Evolutionary conservation across 1,284 basidiomycete genomes (phyloP).

Genomic region (Pterula multifida): DNA sequence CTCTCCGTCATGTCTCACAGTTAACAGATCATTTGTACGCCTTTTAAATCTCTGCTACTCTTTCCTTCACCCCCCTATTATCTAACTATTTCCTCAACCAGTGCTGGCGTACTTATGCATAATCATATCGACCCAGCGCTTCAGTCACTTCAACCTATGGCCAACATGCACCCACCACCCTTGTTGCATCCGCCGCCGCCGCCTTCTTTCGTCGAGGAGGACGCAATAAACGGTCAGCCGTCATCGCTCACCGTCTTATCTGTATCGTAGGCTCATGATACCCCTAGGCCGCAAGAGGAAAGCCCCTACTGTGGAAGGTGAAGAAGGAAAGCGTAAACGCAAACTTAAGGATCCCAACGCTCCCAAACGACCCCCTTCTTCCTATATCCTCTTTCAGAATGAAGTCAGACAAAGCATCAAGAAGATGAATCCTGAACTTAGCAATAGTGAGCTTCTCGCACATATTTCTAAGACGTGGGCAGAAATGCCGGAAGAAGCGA

Average conservation of each 20-base stretch:
- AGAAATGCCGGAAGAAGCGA: conserved; percentile 52
- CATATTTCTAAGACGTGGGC: conserved; percentile 72
- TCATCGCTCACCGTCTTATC: neutral
- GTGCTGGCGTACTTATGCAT: neutral
- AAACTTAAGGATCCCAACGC: conserved; percentile 83
- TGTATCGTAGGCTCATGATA: too few relatives aligned
- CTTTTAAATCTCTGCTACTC: too few relatives aligned
- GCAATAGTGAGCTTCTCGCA: conserved; percentile 62
- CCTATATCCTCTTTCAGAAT: conserved; percentile 95
- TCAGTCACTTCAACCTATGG: neutral
- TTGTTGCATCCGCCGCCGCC: neutral
- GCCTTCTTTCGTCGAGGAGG: neutral
- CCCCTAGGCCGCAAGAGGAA: conserved; percentile 40
- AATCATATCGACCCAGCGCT: neutral
- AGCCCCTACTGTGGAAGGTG: conserved; percentile 26
- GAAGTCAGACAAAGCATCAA: conserved; percentile 70
- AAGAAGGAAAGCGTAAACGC: conserved; percentile 38
- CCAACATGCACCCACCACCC: neutral
- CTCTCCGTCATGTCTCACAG: neutral
- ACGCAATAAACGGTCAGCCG: neutral
- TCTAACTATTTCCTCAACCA: neutral
- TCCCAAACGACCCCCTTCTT: conserved; percentile 88
- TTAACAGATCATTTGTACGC: neutral
- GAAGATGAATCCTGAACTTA: conserved; percentile 48
- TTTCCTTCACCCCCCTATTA: too few relatives aligned